Evolutionary conservation across 805 yeast species (phyloP).

Genomic region (Saturnispora silvae): DNA sequence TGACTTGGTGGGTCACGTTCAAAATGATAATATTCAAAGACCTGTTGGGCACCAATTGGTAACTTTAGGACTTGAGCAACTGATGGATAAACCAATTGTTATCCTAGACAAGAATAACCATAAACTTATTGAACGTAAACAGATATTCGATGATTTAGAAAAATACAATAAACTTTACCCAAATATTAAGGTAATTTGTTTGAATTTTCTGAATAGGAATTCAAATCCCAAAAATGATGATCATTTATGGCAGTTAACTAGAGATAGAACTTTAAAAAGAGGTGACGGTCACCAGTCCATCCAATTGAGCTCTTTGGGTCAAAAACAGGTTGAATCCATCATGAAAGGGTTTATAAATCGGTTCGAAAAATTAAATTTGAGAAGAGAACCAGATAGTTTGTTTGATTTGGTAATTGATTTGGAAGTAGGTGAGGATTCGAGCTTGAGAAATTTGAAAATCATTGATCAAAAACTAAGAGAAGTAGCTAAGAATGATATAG

Average conservation of each 20-base stretch:
- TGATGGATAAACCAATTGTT: conserved; percentile 39
- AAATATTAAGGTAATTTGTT: conserved; percentile 49
- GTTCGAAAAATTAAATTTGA: conserved; percentile 47
- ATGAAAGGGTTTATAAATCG: conserved; percentile 66
- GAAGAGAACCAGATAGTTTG: conserved; percentile 44
- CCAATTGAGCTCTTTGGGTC: conserved; percentile 38
- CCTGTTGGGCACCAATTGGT: conserved; percentile 41
- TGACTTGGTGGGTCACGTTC: conserved; percentile 55
- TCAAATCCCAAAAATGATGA: conserved; percentile 21
- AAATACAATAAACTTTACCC: conserved; percentile 34
- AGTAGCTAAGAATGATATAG: conserved; percentile 35
- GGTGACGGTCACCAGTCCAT: conserved; percentile 90
- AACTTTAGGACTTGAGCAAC: conserved; percentile 31
- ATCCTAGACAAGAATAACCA: conserved; percentile 82
- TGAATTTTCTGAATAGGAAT: conserved; percentile 49
- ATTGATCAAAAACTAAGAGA: conserved; percentile 31
- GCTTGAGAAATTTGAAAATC: conserved; percentile 37
- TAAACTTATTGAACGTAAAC: conserved; percentile 54
- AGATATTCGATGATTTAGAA: conserved; percentile 45
- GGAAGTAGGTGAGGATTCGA: conserved; percentile 34
- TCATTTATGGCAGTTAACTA: conserved; percentile 45
- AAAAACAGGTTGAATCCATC: conserved; percentile 42
- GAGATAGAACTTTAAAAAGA: conserved; percentile 47
- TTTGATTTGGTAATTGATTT: conserved; percentile 63
- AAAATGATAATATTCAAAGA: conserved; percentile 63